A percentile compares a stretch with the other conserved stretches of the same genome.
These are phyloP conservation scores for Hyparrhenia diplandra DNA, from an alignment of 176 grass and related monocot genomes.

Conservation along the genomic window DNA sequence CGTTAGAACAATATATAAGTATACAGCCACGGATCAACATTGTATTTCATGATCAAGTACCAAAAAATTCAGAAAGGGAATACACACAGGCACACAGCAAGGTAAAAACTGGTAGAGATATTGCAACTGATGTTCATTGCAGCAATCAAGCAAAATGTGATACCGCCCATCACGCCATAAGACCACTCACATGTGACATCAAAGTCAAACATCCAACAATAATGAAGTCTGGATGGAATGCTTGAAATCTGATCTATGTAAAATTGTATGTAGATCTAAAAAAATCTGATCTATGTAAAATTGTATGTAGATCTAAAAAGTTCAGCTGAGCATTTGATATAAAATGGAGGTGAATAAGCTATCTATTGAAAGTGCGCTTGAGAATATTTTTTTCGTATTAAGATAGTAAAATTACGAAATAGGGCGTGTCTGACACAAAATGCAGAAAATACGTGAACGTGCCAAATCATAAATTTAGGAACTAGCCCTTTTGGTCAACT, in stretches of 20 bases:
- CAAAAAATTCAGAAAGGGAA: background rate
- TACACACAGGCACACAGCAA: background rate
- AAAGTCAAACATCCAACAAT: background rate
- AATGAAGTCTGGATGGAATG: background rate
- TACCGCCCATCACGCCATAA: background rate
- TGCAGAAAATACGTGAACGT: background rate
- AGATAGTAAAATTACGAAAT: slow-evolving; percentile 4
- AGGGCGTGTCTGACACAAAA: background rate
- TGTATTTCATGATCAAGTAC: background rate
- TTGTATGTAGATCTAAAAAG: background rate
- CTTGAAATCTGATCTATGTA: background rate
- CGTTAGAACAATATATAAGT: background rate
- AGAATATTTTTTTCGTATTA: background rate
- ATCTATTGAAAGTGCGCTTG: background rate
- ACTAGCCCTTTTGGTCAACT: slow-evolving; percentile 23
- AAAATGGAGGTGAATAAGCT: background rate
- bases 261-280: too few relatives aligned
- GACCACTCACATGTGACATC: background rate
- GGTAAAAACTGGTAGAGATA: background rate
- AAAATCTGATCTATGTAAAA: too few relatives aligned
- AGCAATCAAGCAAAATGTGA: background rate
- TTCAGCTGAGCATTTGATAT: background rate
- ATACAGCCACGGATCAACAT: background rate
- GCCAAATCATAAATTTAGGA: too few relatives aligned
- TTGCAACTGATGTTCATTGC: background rate